phyloP scores from a whole-genome alignment of 208 protist species.

The Acanthamoeba triangularis region DNA sequence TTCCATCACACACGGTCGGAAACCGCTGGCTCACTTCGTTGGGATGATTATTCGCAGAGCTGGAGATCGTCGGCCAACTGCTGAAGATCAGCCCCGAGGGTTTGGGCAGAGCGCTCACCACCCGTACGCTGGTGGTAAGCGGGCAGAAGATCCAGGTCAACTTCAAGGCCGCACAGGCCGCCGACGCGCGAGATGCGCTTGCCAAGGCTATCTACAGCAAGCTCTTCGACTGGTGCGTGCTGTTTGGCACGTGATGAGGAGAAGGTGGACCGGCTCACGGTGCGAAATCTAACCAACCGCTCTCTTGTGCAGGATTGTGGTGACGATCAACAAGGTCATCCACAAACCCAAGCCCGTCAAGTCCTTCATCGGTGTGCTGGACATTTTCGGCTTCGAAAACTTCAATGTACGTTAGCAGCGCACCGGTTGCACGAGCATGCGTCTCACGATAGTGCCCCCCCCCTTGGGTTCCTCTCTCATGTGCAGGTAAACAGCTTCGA shows the following conservation, averaged over 20 bases:
- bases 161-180: slow-evolving; percentile 83
- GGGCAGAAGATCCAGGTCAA: slow-evolving; percentile 51
- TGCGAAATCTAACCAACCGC: neutral
- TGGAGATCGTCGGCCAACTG: neutral
- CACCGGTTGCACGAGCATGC: neutral
- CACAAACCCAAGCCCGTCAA: slow-evolving; percentile 75
- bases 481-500: slow-evolving; percentile 84
- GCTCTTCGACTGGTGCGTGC: slow-evolving; percentile 50
- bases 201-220: slow-evolving; percentile 83
- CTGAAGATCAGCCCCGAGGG: neutral
- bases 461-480: neutral
- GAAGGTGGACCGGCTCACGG: neutral
- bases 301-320: slow-evolving; percentile 86
- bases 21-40: neutral
- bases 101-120: slow-evolving; percentile 17
- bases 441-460: neutral
- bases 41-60: neutral
- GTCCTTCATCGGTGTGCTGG: slow-evolving; percentile 92
- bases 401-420: slow-evolving; percentile 64
- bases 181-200: slow-evolving; percentile 87
- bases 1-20: neutral
- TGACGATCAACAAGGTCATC: slow-evolving; percentile 90
- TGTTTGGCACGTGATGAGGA: neutral
- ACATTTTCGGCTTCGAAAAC: slow-evolving; percentile 91
- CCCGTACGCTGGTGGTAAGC: neutral